Conservation (phyloP, 192 early-diverging fungal species). For the Dimargaris verticillata region DNA sequence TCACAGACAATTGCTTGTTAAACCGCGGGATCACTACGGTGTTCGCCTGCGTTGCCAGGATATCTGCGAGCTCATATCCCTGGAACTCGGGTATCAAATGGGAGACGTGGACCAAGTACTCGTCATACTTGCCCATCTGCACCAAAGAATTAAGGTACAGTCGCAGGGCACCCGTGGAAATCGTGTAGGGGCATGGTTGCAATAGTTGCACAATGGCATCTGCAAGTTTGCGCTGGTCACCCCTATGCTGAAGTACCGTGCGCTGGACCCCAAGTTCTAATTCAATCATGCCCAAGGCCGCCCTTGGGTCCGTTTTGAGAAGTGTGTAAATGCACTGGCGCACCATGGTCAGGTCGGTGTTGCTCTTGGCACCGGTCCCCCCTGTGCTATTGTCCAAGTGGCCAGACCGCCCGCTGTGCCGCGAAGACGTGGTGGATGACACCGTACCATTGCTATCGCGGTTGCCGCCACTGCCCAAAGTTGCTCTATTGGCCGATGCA, state of each 20-base stretch:
- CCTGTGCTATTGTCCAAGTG: not conserved
- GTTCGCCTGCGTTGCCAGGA: slow-evolving; percentile 23
- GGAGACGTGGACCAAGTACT: slow-evolving; percentile 27
- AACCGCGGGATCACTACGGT: slow-evolving; percentile 22
- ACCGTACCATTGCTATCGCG: too few relatives aligned
- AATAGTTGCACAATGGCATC: slow-evolving; percentile 21
- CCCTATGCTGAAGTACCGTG: slow-evolving; percentile 21
- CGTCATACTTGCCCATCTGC: slow-evolving; percentile 27
- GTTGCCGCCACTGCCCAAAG: too few relatives aligned
- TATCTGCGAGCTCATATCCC: slow-evolving; percentile 24
- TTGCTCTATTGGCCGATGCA: too few relatives aligned
- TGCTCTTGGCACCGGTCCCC: too few relatives aligned
- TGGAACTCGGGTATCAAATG: slow-evolving; percentile 19
- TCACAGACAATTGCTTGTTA: slow-evolving; percentile 23
- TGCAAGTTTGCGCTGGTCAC: slow-evolving; percentile 30
- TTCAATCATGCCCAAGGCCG: slow-evolving; percentile 27
- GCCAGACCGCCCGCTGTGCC: not conserved
- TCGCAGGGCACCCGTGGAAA: slow-evolving; percentile 31
- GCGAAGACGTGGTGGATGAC: not conserved
- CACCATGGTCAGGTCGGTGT: slow-evolving; percentile 16
- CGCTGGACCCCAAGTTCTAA: slow-evolving; percentile 29
- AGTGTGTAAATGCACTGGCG: slow-evolving; percentile 22
- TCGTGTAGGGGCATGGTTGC: slow-evolving; percentile 25
- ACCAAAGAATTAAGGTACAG: slow-evolving; percentile 31
- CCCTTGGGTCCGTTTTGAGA: slow-evolving; percentile 19